Evolutionary conservation across 805 yeast species (phyloP).

Genomic region (Diddensiella transvaalensis): DNA sequence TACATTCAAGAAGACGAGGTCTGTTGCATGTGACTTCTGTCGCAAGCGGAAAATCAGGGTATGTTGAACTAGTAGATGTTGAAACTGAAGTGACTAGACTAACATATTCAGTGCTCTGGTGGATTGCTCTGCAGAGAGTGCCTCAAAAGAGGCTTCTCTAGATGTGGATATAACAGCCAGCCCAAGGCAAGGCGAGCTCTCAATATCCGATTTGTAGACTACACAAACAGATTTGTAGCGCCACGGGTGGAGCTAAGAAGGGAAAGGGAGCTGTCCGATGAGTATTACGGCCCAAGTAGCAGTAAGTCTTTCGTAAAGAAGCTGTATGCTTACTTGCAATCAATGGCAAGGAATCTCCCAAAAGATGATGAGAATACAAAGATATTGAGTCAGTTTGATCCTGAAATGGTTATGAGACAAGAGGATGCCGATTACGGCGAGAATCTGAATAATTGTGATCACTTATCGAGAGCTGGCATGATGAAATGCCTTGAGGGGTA

Average conservation of each 20-base stretch:
- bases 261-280: not conserved
- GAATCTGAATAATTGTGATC: not conserved
- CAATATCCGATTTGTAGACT: not conserved
- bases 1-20: not conserved
- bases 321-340: not conserved
- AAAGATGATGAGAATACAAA: not conserved
- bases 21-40: not conserved
- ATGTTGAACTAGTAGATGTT: too few species aligned
- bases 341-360: not conserved
- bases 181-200: not conserved
- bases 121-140: not conserved
- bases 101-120: not conserved
- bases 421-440: not conserved
- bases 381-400: not conserved
- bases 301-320: not conserved
- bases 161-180: not conserved
- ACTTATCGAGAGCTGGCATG: slow-evolving; percentile 5
- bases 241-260: not conserved
- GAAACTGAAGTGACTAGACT: too few species aligned
- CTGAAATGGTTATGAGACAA: not conserved
- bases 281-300: not conserved
- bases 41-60: not conserved
- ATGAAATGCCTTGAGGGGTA: slow-evolving; percentile 5
- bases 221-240: not conserved
- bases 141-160: not conserved